Evolutionary conservation across 768 basidiomycete species (phyloP).

Genomic region (Hygrocybe coccinea): DNA sequence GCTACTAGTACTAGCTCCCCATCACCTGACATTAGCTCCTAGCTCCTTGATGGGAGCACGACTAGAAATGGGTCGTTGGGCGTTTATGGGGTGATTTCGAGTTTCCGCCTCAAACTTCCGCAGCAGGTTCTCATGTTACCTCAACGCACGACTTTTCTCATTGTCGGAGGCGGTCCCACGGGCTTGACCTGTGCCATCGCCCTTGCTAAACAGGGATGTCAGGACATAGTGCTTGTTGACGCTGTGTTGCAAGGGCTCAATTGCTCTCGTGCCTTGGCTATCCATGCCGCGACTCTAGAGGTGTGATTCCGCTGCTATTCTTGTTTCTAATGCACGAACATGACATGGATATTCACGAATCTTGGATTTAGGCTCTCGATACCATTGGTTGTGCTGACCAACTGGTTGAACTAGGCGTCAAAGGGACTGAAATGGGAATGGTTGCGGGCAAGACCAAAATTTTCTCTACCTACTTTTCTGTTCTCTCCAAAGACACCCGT

Average conservation of each 20-base stretch:
- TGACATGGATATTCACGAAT: not conserved
- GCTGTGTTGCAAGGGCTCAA: constrained; percentile 26
- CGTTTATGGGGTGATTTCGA: no score
- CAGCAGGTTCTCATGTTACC: no score
- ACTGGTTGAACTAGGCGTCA: constrained; percentile 36
- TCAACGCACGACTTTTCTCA: constrained; percentile 36
- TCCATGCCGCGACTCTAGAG: constrained; percentile 53
- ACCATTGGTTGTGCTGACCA: constrained; percentile 38
- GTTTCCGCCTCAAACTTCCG: no score
- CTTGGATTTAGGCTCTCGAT: constrained; percentile 42
- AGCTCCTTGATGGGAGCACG: no score
- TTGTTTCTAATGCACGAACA: no score
- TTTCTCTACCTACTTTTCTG: constrained; percentile 26
- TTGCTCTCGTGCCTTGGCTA: constrained; percentile 40
- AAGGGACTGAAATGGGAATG: constrained; percentile 22
- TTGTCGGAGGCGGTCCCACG: constrained; percentile 48
- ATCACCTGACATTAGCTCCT: no score
- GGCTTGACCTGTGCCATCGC: constrained; percentile 46
- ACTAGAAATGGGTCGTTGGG: no score
- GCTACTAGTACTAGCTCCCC: no score
- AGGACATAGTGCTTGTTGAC: constrained; percentile 43
- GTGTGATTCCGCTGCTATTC: constrained; percentile 21
- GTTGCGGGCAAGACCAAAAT: constrained; percentile 29
- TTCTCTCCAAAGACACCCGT: constrained; percentile 37
- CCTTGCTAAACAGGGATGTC: constrained; percentile 38